Conservation (phyloP, 495 filamentous ascomycete genomes). For the Xylaria curta region DNA sequence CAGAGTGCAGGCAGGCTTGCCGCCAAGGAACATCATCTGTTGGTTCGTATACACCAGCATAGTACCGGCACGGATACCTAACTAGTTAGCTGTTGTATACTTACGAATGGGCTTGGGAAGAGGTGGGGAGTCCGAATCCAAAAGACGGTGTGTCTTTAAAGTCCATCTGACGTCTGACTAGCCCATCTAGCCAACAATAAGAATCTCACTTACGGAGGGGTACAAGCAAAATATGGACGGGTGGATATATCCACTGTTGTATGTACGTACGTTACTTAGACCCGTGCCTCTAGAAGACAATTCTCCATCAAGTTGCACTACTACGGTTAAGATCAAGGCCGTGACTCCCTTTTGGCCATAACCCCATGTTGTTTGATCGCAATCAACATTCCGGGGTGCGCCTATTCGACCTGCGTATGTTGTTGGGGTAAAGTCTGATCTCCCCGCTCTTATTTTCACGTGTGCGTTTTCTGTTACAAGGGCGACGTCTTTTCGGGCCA, state of each 20-base stretch:
- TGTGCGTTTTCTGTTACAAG: background rate
- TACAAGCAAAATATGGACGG: background rate
- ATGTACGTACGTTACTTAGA: background rate
- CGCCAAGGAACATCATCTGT: background rate
- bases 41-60: background rate
- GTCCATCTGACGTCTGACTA: constrained; percentile 3
- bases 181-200: background rate
- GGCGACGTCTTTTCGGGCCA: background rate
- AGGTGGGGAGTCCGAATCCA: background rate
- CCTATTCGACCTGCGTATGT: background rate
- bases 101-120: background rate
- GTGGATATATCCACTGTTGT: background rate
- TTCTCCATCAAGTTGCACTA: background rate
- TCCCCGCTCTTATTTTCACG: background rate
- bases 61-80: background rate
- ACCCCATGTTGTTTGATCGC: background rate
- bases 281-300: background rate
- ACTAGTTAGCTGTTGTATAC: background rate
- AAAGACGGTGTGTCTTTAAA: constrained; percentile 1
- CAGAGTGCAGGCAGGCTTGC: background rate
- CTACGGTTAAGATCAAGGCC: background rate
- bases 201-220: constrained; percentile 1
- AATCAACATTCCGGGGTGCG: background rate
- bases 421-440: background rate
- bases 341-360: background rate